Evolutionary conservation across 1,284 basidiomycete species (phyloP).

Genomic region (Sporisorium graminicola): DNA sequence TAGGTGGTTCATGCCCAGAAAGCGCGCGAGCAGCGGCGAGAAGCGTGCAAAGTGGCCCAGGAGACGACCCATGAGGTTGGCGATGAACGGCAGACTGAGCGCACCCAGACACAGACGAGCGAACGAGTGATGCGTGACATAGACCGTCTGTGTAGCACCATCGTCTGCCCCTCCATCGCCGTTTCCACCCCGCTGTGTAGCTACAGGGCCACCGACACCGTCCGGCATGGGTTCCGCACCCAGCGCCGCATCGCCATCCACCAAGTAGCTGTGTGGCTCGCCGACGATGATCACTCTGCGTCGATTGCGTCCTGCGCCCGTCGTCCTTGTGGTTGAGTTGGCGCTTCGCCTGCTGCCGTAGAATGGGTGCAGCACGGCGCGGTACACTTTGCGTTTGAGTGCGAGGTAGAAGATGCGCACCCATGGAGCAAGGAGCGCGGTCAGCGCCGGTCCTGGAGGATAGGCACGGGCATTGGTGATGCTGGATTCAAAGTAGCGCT

Average conservation of each 20-base stretch:
- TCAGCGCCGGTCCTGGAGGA: constrained; percentile 57
- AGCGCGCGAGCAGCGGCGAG: constrained; percentile 29
- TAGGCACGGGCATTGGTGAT: constrained; percentile 30
- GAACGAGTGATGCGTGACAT: constrained; percentile 51
- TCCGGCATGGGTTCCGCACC: constrained; percentile 15
- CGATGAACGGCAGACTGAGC: constrained; percentile 58
- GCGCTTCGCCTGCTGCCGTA: constrained; percentile 13
- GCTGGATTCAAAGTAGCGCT: constrained; percentile 25
- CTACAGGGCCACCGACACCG: constrained; percentile 22
- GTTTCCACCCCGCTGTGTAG: constrained; percentile 18
- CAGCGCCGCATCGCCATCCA: constrained; percentile 26
- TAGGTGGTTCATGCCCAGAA: constrained; percentile 45
- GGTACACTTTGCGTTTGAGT: constrained; percentile 54
- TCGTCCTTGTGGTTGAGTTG: constrained; percentile 6
- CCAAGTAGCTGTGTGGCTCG: constrained; percentile 33
- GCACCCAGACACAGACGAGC: constrained; percentile 56
- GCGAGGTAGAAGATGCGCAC: constrained; percentile 57
- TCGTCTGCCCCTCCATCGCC: constrained; percentile 10
- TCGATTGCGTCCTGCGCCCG: constrained; percentile 15
- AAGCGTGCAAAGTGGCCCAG: constrained; percentile 36
- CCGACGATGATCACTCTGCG: constrained; percentile 50
- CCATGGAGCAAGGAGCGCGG: constrained; percentile 61
- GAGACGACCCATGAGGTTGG: constrained; percentile 55
- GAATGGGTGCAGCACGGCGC: constrained; percentile 46
- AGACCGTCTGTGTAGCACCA: constrained; percentile 45